Base-by-base conservation (phyloP, 108 stramenopile genomes). In the Skeletonema costatum region DNA sequence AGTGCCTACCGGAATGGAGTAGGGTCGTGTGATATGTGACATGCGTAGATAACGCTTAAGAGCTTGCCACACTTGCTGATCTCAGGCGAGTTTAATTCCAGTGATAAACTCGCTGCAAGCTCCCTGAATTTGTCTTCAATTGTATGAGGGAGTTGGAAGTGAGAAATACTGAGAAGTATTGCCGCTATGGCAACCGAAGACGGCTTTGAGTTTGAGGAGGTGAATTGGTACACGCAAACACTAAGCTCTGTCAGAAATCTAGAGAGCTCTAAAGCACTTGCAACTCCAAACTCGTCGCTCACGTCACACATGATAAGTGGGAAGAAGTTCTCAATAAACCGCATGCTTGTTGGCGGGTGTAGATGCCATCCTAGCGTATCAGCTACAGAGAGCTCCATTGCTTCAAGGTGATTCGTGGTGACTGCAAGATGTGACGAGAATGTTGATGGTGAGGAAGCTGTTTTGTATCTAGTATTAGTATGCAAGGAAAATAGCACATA, bases 131-230 rank as follows among this genome's bases (percentile, higher is more conserved):
- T 51, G 50, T 19, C 50, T 10, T 51, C 12, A n/a, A 25, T 42
- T 11, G 66, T 46, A 14, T 58, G 21, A 16, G 65, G 53, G 32
- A 78, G 60, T 2, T 33, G 38, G 17, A 46, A 78, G 66, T 78
- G 71, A 14, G 71, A 70, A 33, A 78, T 66, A 19, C 70, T 60
- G 33, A 60, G 56, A 11, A 72, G 19, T 29, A 66, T 78, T n/a
- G 77, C 71, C 2, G 77, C 77, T 41, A 78, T 72, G 31, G 77
- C 77, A 67, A 78, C 61, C 0, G 66, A 71, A 8, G 77, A 78
- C 6, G 77, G 77, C 59, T 66, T 66, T 6, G 50, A 29, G 31
- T 51, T 51, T 51, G 50, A 51, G n/a, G 65, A 65, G n/a, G 67
- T 66, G 17, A 71, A 72, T 38, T 71, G 71, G 51, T 78, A 78